Conservation (phyloP, 2,329 filamentous ascomycete species). For the Phaeoacremonium minimum region DNA sequence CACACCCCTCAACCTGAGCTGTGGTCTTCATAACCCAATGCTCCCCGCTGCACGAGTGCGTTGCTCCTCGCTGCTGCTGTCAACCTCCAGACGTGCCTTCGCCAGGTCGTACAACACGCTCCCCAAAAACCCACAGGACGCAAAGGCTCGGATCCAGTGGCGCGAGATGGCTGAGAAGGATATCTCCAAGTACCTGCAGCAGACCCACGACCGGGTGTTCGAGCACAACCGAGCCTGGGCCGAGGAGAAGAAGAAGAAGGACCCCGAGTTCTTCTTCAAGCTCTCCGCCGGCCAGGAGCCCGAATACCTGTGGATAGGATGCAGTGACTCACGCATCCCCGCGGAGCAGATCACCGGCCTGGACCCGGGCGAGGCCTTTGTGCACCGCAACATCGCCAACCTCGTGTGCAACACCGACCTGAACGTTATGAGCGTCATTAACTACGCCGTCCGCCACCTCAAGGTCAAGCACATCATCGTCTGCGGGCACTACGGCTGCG, state of each 20-base stretch:
- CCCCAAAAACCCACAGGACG: neutral
- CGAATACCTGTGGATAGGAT: conserved; percentile 84
- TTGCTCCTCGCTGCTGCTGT: neutral
- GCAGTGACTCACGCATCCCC: conserved; percentile 86
- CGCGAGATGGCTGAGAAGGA: conserved; percentile 28
- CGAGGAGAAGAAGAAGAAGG: conserved; percentile 47
- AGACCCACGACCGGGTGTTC: conserved; percentile 64
- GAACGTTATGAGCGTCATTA: conserved; percentile 75
- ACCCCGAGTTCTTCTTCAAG: conserved; percentile 63
- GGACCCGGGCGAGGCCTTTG: conserved; percentile 85
- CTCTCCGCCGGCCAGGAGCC: conserved; percentile 62
- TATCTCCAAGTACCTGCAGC: conserved; percentile 51
- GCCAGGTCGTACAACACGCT: neutral
- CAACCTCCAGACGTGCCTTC: neutral
- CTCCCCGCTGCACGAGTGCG: neutral
- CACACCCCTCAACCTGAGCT: too few species aligned
- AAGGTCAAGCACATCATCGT: conserved; percentile 78
- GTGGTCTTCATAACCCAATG: too few species aligned
- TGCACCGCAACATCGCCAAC: conserved; percentile 95
- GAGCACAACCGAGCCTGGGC: conserved; percentile 67
- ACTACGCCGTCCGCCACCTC: conserved; percentile 79
- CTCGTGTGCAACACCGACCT: conserved; percentile 76
- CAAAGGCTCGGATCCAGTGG: neutral
- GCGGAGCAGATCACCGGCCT: conserved; percentile 82
- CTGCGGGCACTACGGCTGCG: conserved; percentile 76